Conservation (phyloP, 371 early-diverging fungal species). For the Chytridium lagenaria region DNA sequence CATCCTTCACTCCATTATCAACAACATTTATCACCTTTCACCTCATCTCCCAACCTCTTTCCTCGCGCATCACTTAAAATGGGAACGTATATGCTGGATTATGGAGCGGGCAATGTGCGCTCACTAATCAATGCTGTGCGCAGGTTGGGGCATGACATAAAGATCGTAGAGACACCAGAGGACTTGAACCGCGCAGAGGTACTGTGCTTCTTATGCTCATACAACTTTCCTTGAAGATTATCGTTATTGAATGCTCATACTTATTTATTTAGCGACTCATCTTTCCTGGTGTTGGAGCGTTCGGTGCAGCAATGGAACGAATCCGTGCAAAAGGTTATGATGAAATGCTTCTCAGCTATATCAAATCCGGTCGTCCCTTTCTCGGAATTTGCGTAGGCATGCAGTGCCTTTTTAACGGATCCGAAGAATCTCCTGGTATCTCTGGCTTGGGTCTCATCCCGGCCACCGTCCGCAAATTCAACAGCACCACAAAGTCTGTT, state of each 20-base stretch:
- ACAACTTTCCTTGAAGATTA: not conserved
- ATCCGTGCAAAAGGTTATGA: slow-evolving; percentile 76
- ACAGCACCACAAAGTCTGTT: slow-evolving; percentile 69
- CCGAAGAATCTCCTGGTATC: slow-evolving; percentile 84
- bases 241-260: slow-evolving; percentile 5
- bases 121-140: slow-evolving; percentile 93
- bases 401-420: slow-evolving; percentile 93
- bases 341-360: slow-evolving; percentile 81
- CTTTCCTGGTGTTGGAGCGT: slow-evolving; percentile 98
- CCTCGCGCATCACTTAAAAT: too few species aligned
- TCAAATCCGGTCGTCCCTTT: slow-evolving; percentile 85
- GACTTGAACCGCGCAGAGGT: slow-evolving; percentile 92
- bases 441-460: slow-evolving; percentile 87
- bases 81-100: slow-evolving; percentile 73
- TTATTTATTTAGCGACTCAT: slow-evolving; percentile 79
- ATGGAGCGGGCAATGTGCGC: slow-evolving; percentile 98
- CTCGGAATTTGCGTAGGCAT: slow-evolving; percentile 98
- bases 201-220: too few species aligned
- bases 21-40: too few species aligned
- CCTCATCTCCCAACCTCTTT: too few species aligned
- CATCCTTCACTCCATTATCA: too few species aligned
- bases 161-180: slow-evolving; percentile 69
- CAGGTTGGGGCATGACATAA: slow-evolving; percentile 84
- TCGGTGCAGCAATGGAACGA: slow-evolving; percentile 88
- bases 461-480: slow-evolving; percentile 73